Evolutionary conservation across 352 stramenopile genomes (phyloP).

Genomic region (Pythium sp.): DNA sequence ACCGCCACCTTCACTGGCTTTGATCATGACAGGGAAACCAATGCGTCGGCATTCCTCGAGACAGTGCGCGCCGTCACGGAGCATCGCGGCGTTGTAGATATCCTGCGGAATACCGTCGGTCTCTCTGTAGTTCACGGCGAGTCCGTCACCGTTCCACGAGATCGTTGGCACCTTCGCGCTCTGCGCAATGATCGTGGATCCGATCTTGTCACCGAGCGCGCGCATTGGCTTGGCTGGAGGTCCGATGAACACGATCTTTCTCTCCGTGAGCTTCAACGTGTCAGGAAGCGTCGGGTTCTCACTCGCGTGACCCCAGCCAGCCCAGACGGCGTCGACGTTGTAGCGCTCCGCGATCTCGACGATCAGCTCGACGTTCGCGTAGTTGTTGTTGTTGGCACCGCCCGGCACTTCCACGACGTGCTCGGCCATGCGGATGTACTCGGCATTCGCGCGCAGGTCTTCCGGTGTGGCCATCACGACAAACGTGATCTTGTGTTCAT

Average conservation of each 20-base stretch:
- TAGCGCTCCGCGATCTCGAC: conserved; percentile 97
- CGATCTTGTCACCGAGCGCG: conserved; percentile 99
- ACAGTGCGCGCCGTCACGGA: conserved; percentile 92
- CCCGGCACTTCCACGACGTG: conserved; percentile 99
- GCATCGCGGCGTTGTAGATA: conserved; percentile 93
- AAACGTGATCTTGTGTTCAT: conserved; percentile 94
- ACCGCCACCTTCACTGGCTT: conserved; percentile 98
- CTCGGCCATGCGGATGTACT: conserved; percentile 99
- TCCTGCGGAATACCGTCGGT: conserved; percentile 89
- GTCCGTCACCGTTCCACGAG: conserved; percentile 97
- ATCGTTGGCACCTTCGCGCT: conserved; percentile 98
- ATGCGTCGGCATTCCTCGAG: conserved; percentile 93
- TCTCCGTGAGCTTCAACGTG: conserved; percentile 85
- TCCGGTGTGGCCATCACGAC: conserved; percentile 99
- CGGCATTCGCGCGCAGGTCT: conserved; percentile 98
- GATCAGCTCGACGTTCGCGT: conserved; percentile 99
- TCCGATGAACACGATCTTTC: conserved; percentile 98
- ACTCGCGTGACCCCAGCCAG: conserved; percentile 98
- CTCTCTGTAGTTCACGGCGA: conserved; percentile 92
- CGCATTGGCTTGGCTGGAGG: conserved; percentile 97
- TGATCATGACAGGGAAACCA: conserved; percentile 99
- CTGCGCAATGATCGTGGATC: conserved; percentile 99
- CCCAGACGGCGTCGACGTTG: conserved; percentile 97
- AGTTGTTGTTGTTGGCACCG: conserved; percentile 99
- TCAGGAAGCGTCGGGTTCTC: conserved; percentile 98